Evolutionary conservation across 1,139 yeast genomes (phyloP), one percentile per base, ranked within the genome.

Genomic region (Sugiyamaella castrensis): DNA sequence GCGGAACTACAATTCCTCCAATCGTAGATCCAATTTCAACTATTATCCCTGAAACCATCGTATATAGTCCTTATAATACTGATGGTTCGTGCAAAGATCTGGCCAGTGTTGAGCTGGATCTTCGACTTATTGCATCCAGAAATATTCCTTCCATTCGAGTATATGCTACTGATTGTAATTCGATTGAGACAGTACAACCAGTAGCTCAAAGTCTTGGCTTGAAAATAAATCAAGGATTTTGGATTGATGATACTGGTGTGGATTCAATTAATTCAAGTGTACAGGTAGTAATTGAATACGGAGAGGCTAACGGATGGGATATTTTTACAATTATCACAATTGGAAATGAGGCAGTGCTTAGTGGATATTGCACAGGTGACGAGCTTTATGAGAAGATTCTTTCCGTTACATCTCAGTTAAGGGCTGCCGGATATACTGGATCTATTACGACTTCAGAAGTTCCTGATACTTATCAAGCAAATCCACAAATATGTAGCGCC

Each of bases 101-200:
- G 32, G 71, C 61, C 50, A 64, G 76, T 8, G 86, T 89, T 45
- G 54, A 68, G 42, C 58, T 71, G n/a, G 96, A 89, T 64, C 72
- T 89, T 48, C 60, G 71, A 29, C 63, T 71, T 49, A 84, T 89
- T 59, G 61, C 68, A 35, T 65, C 77, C 48, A 82, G 81, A 61
- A 87, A 89, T 46, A 82, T 88, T 57, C 65, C 70, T 33, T 75
- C 76, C 46, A 70, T 89, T 50, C 81, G 97, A 71, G 68, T 87
- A 46, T 89, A 89, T 64, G 95, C 95, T 58, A 83, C 87, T 49
- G 96, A 89, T 66, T 89, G 97, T 72, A 74, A 79, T 63, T 79
- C 87, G 26, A 69, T 86, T 53, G 64, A 75, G 30, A 81, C 84
- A 2, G 81, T 88, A 36, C 75, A 82, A 58, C 87, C 92, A 43